Evolutionary conservation across 208 protist species (phyloP).

Genomic region (Trypanosoma brucei): DNA sequence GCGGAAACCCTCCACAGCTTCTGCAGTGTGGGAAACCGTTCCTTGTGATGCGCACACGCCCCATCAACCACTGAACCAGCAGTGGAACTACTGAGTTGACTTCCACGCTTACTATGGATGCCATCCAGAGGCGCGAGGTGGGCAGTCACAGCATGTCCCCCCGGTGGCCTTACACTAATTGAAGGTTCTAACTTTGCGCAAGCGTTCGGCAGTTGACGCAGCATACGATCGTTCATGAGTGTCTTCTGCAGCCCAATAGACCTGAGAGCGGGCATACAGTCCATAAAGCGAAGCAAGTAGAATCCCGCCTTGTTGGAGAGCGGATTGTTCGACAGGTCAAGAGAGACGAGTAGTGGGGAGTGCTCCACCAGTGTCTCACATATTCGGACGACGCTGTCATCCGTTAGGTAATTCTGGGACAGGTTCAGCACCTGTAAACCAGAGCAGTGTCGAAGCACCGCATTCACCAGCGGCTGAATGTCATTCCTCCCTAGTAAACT

Average conservation of each 20-base stretch:
- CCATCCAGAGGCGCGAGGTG: background rate
- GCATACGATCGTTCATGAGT: conserved; percentile 22
- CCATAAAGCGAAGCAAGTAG: conserved; percentile 18
- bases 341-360: conserved; percentile 8
- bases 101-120: background rate
- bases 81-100: background rate
- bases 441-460: conserved; percentile 19
- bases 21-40: conserved; percentile 20
- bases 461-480: conserved; percentile 15
- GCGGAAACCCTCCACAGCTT: conserved; percentile 20
- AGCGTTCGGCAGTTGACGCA: conserved; percentile 1
- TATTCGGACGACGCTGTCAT: conserved; percentile 16
- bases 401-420: conserved; percentile 25
- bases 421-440: conserved; percentile 19
- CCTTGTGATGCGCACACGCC: background rate
- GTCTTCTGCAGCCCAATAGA: conserved; percentile 17
- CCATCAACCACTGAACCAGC: background rate
- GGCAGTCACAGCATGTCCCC: background rate
- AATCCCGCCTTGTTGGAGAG: conserved; percentile 18
- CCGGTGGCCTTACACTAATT: background rate
- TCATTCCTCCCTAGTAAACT: conserved; percentile 21
- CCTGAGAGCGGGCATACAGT: conserved; percentile 15
- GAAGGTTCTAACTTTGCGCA: background rate
- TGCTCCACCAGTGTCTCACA: conserved; percentile 18
- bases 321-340: conserved; percentile 23